Conservation (phyloP, 2,329 filamentous ascomycete species). For the Rhinocladiella mackenziei region DNA sequence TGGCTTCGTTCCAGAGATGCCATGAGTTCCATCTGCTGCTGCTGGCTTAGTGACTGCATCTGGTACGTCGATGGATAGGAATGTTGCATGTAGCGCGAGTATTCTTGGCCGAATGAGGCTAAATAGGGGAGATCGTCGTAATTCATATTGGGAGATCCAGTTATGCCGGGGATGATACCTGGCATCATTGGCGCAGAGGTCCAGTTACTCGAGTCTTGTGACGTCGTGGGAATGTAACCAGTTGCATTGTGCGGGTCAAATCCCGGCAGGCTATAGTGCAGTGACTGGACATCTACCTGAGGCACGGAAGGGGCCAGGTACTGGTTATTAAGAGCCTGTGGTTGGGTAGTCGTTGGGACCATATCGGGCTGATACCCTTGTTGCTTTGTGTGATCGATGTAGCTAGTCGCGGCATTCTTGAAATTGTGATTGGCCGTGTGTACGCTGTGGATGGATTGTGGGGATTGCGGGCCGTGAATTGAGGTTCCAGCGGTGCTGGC, state of each 20-base stretch:
- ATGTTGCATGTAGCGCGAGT: slow-evolving; percentile 47
- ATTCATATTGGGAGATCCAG: slow-evolving; percentile 22
- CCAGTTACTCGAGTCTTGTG: slow-evolving; percentile 10
- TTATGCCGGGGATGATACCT: slow-evolving; percentile 22
- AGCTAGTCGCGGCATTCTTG: slow-evolving; percentile 29
- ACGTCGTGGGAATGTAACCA: slow-evolving; percentile 12
- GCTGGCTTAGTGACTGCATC: slow-evolving; percentile 68
- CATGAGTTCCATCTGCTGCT: slow-evolving; percentile 81
- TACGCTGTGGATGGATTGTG: slow-evolving; percentile 30
- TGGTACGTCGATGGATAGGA: slow-evolving; percentile 48
- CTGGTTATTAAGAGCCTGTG: slow-evolving; percentile 7
- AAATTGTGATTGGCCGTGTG: slow-evolving; percentile 30
- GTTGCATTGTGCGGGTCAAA: slow-evolving; percentile 18
- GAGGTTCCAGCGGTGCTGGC: slow-evolving; percentile 39
- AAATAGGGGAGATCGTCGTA: slow-evolving; percentile 38
- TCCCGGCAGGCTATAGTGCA: slow-evolving; percentile 24
- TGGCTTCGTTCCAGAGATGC: slow-evolving; percentile 62
- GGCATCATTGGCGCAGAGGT: slow-evolving; percentile 21
- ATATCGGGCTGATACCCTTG: slow-evolving; percentile 5
- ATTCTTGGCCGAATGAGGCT: slow-evolving; percentile 44
- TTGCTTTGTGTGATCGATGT: slow-evolving; percentile 15
- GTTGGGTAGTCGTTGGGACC: slow-evolving; percentile 4
- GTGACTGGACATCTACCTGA: slow-evolving; percentile 9
- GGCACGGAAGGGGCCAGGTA: slow-evolving; percentile 16
- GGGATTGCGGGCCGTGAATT: slow-evolving; percentile 34